A percentile compares a stretch with the other conserved stretches of the same genome.
These are phyloP conservation scores for Aechmea fasciata DNA, from an alignment of 176 grass and related monocot species.

Conservation along the genomic window DNA sequence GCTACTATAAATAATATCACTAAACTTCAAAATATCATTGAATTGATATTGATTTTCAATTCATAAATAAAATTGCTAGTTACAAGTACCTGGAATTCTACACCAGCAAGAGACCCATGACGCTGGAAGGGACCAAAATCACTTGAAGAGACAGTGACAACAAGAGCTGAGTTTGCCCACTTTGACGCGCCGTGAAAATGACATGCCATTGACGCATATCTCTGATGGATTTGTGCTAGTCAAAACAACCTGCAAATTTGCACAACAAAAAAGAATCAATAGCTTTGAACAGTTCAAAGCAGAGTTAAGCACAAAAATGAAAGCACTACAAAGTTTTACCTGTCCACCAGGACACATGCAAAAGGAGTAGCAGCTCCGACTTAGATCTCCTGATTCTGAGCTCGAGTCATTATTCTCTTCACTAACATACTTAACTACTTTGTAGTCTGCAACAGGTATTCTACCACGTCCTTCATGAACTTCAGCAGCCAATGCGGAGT, in stretches of 20 bases:
- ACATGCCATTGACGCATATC: slow-evolving; percentile 98
- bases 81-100: slow-evolving; percentile 88
- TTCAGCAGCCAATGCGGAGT: slow-evolving; percentile 78
- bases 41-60: slow-evolving; percentile 1
- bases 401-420: slow-evolving; percentile 26
- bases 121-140: slow-evolving; percentile 60
- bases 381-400: slow-evolving; percentile 24
- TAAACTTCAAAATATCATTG: slow-evolving; percentile 19
- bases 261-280: background rate
- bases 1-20: background rate
- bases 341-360: slow-evolving; percentile 99
- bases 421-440: slow-evolving; percentile 57
- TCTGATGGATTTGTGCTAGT: slow-evolving; percentile 85
- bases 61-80: background rate
- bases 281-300: background rate
- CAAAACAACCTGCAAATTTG: slow-evolving; percentile 69
- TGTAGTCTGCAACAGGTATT: slow-evolving; percentile 99
- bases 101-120: slow-evolving; percentile 74
- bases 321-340: slow-evolving; percentile 17
- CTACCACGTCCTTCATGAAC: slow-evolving; percentile 72
- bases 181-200: slow-evolving; percentile 83
- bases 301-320: background rate
- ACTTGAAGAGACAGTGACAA: slow-evolving; percentile 71
- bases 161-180: slow-evolving; percentile 96
- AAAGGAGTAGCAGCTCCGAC: slow-evolving; percentile 83